These are phyloP conservation scores for Suhomyces bokatorum DNA, from an alignment of 1,139 yeast genomes.

Conservation along the genomic window DNA sequence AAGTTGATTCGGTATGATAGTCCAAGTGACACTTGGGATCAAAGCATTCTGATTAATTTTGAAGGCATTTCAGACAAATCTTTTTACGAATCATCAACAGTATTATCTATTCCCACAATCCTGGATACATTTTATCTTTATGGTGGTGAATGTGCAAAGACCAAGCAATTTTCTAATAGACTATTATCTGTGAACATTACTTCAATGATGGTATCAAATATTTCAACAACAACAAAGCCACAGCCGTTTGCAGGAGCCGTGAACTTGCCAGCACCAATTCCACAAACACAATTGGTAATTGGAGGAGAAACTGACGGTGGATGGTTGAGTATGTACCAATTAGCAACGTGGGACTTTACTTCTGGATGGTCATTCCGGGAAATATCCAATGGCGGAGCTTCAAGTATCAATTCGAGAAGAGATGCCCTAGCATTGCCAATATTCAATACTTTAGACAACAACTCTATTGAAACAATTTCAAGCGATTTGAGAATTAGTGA, in stretches of 20 bases:
- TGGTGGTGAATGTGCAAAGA: slow-evolving; percentile 41
- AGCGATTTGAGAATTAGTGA: slow-evolving; percentile 26
- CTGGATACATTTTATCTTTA: slow-evolving; percentile 43
- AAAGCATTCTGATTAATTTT: slow-evolving; percentile 20
- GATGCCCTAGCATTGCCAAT: slow-evolving; percentile 50
- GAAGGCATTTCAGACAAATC: slow-evolving; percentile 31
- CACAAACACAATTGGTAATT: slow-evolving; percentile 41
- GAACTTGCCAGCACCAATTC: slow-evolving; percentile 43
- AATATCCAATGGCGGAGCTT: slow-evolving; percentile 19
- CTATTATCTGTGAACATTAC: slow-evolving; percentile 35
- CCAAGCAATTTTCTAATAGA: slow-evolving; percentile 32
- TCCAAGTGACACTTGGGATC: slow-evolving; percentile 25
- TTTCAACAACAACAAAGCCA: slow-evolving; percentile 48
- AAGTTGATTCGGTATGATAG: slow-evolving; percentile 26
- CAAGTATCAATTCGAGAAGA: slow-evolving; percentile 47
- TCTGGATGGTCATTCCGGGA: slow-evolving; percentile 58
- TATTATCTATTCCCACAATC: slow-evolving; percentile 37
- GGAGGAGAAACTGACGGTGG: slow-evolving; percentile 58
- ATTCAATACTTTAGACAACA: slow-evolving; percentile 28
- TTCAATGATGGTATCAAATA: slow-evolving; percentile 29
- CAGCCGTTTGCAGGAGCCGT: slow-evolving; percentile 51
- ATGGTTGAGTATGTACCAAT: slow-evolving; percentile 62
- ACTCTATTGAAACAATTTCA: slow-evolving; percentile 20
- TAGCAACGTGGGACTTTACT: slow-evolving; percentile 59
- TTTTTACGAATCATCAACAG: slow-evolving; percentile 34